Percentiles rank a stretch among this genome's conserved stretches.
Conservation (phyloP, 768 basidiomycete species). For the Clavulina sp. region DNA sequence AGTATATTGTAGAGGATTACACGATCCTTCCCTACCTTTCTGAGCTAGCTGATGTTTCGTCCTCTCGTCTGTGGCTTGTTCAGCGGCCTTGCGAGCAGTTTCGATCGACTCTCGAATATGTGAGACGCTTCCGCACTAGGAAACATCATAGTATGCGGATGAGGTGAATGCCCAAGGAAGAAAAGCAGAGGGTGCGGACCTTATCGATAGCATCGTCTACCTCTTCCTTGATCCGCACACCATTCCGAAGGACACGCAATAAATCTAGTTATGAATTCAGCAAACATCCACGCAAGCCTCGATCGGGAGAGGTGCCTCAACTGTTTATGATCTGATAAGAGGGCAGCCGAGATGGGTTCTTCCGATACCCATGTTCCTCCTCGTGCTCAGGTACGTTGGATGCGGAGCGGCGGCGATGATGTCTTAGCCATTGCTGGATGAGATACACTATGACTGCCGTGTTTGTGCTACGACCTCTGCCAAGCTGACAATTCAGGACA, state of each 20-base stretch:
- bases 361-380: neutral
- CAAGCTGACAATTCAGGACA: constrained; percentile 91
- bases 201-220: constrained; percentile 83
- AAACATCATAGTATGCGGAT: no score
- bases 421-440: constrained; percentile 61
- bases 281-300: neutral
- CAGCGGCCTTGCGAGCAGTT: constrained; percentile 55
- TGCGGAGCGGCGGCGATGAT: neutral
- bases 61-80: constrained; percentile 55
- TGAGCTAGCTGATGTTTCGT: constrained; percentile 49
- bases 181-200: neutral
- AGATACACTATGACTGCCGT: constrained; percentile 75
- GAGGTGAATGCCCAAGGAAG: no score
- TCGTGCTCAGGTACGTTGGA: neutral
- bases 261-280: constrained; percentile 32
- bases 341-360: constrained; percentile 21
- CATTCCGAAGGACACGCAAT: constrained; percentile 71
- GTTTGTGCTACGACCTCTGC: constrained; percentile 77
- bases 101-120: constrained; percentile 86
- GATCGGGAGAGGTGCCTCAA: constrained; percentile 20
- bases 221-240: constrained; percentile 63
- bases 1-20: neutral
- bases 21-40: constrained; percentile 33
- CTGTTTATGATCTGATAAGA: constrained; percentile 87
- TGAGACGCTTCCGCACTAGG: constrained; percentile 48